Base-by-base conservation (phyloP, 768 basidiomycete species). In the Auricularia auricula-judae region DNA sequence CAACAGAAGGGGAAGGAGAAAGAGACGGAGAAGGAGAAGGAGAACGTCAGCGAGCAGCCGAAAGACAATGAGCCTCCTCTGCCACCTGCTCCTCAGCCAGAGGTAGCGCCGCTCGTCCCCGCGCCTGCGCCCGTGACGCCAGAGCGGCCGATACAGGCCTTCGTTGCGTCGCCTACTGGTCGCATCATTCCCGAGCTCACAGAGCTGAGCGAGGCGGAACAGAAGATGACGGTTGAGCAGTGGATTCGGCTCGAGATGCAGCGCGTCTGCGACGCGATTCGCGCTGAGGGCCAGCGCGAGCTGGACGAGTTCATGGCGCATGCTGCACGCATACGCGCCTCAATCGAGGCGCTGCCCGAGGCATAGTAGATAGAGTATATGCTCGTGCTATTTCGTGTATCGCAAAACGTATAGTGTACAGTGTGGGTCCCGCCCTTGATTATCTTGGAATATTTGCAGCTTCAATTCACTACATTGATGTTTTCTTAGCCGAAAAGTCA, bases 161-260 rank as follows among this genome's bases (percentile, higher is more conserved):
- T 23, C 51, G 39, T 23, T 12, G 39, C 51, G 34, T 12, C 35
- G 62, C 43, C 36, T 11, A 35, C 39, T 4, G 21, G 21, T 0
- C 47, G 21, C 47, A 51, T 51, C 21, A 58, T 73, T 53, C 67
- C 67, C 53, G 66, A 70, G 53, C 67, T 73, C 11, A 43, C 65
- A 12, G 67, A 67, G 29, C 76, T 90, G 47, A 84, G 80, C 4
- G 87, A 87, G 56, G 83, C 82, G 21, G 88, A 93, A 71, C 78
- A 86, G 65, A 75, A 79, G 21, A 87, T 93, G 88, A 88, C 90
- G 0, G 80, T 94, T 60, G 91, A 93, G 70, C 84, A 93, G 70
- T 89, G 89, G 84, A 85, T 93, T 65, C 79, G 86, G 63, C 82
- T 84, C 68, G 90, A 93, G 75, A 88, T 91, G 72, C 80, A 80